Conservation (phyloP, 495 filamentous ascomycete genomes). For the Penicillium ochrochloron region DNA sequence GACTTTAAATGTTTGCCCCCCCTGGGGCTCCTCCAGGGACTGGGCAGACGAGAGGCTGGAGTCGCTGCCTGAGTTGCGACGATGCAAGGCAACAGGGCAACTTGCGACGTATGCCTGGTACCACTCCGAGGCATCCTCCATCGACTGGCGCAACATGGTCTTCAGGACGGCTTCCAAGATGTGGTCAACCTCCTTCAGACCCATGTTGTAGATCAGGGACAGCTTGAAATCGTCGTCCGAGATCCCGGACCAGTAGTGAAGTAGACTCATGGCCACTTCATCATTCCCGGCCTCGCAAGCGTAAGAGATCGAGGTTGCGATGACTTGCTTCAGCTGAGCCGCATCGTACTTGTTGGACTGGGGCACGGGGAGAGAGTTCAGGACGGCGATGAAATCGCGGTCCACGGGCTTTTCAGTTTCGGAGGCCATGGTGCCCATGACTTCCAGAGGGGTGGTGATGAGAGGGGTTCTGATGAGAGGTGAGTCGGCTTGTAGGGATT, state of each 20-base stretch:
- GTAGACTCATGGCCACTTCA: slow-evolving; percentile 19
- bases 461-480: slow-evolving; percentile 5
- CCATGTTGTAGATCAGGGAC: slow-evolving; percentile 27
- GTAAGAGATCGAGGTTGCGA: slow-evolving; percentile 22
- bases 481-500: slow-evolving; percentile 10
- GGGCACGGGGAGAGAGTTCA: slow-evolving; percentile 22
- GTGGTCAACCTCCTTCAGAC: slow-evolving; percentile 7
- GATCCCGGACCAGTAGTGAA: slow-evolving; percentile 30
- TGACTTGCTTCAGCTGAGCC: slow-evolving; percentile 16
- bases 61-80: slow-evolving; percentile 40
- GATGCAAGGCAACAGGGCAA: not conserved
- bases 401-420: not conserved
- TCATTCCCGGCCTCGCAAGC: slow-evolving; percentile 9
- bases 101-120: slow-evolving; percentile 12
- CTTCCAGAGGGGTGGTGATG: slow-evolving; percentile 1
- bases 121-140: slow-evolving; percentile 24
- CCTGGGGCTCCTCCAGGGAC: slow-evolving; percentile 39
- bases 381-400: slow-evolving; percentile 19
- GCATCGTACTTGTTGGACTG: slow-evolving; percentile 24
- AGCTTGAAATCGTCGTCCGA: slow-evolving; percentile 29
- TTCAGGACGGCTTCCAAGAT: slow-evolving; percentile 20
- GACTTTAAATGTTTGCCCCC: slow-evolving; percentile 20
- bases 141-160: slow-evolving; percentile 21
- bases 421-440: slow-evolving; percentile 11
- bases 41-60: slow-evolving; percentile 51